A percentile compares a stretch with the other conserved stretches of the same genome.
Evolutionary conservation across 768 basidiomycete species (phyloP).

Genomic region (Russula brevipes): DNA sequence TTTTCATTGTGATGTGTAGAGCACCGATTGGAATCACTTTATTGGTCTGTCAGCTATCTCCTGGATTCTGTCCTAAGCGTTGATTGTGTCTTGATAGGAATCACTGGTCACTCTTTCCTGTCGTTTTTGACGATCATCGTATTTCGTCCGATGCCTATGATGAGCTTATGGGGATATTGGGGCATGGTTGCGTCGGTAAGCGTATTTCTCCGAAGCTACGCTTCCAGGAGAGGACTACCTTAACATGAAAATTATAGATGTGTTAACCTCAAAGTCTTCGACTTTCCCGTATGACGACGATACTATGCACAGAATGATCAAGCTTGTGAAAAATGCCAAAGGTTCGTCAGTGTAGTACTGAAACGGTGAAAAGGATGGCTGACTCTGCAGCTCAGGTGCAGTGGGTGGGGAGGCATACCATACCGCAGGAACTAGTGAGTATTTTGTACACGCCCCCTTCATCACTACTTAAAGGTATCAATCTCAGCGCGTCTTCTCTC

Average conservation of each 20-base stretch:
- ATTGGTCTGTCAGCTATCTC: conserved; percentile 25
- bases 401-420: not conserved
- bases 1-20: conserved; percentile 11
- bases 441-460: not conserved
- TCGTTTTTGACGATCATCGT: conserved; percentile 9
- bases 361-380: not conserved
- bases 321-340: conserved; percentile 9
- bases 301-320: conserved; percentile 8
- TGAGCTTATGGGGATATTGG: conserved; percentile 36
- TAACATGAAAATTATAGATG: conserved; percentile 1
- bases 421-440: conserved; percentile 9
- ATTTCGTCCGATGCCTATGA: conserved; percentile 25
- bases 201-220: not conserved
- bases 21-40: conserved; percentile 24
- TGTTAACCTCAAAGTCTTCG: conserved; percentile 14
- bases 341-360: not conserved
- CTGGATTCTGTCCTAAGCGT: not conserved
- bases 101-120: conserved; percentile 30
- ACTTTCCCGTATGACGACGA: conserved; percentile 18
- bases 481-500: conserved; percentile 13
- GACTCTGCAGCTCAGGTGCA: not conserved
- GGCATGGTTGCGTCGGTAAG: conserved; percentile 39
- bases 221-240: no score
- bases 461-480: not conserved
- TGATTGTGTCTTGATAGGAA: conserved; percentile 22